Conservation (phyloP, 2,329 filamentous ascomycete genomes). For the Lizonia empirigonia region DNA sequence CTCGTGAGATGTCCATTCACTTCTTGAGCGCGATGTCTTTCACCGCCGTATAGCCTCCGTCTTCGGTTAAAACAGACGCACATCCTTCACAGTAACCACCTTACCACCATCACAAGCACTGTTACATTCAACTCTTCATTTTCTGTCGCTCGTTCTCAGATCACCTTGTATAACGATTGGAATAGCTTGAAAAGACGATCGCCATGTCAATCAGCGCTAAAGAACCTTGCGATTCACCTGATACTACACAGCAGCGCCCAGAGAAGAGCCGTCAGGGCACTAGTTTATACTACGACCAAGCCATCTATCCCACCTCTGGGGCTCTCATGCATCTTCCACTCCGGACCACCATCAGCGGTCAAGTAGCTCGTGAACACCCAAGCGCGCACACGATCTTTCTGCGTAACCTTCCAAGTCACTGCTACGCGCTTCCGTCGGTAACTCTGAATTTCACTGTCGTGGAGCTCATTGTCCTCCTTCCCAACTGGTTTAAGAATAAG, state of each 20-base stretch:
- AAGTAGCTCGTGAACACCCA: background rate
- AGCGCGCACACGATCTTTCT: conserved; percentile 4
- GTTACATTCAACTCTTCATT: no score
- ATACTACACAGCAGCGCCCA: background rate
- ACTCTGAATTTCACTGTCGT: conserved; percentile 25
- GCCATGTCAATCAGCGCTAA: no score
- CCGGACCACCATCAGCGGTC: conserved; percentile 15
- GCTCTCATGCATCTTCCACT: conserved; percentile 3
- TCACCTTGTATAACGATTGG: no score
- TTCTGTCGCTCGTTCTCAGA: no score
- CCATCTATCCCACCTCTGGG: conserved; percentile 3
- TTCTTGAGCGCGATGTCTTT: no score
- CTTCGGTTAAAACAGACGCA: no score
- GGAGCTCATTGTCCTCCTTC: conserved; percentile 25
- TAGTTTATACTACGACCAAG: background rate
- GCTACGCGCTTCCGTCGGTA: conserved; percentile 12
- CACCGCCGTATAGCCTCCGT: no score
- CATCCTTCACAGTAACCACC: no score
- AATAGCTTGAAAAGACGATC: no score
- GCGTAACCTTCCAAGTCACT: conserved; percentile 14
- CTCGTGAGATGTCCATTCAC: no score
- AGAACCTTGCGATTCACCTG: background rate
- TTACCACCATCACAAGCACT: no score
- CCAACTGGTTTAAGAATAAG: conserved; percentile 25
- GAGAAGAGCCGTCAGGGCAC: background rate